Conservation (phyloP, 2,329 filamentous ascomycete genomes). For the Aspergillus sergii region DNA sequence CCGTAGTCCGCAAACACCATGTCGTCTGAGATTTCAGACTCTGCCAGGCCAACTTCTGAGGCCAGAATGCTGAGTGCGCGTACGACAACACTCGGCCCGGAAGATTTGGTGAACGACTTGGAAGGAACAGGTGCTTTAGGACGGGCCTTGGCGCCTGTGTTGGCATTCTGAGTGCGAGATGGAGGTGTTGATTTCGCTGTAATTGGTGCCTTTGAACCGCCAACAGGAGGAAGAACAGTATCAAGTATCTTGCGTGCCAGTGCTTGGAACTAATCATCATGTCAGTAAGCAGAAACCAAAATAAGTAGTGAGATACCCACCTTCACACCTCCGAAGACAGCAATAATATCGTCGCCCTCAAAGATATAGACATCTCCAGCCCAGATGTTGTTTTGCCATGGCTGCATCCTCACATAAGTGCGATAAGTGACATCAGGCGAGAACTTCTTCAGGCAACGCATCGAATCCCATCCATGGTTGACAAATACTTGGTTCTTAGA, state of each 20-base stretch:
- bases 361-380: slow-evolving; percentile 64
- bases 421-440: slow-evolving; percentile 57
- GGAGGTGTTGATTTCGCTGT: slow-evolving; percentile 26
- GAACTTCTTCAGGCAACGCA: slow-evolving; percentile 58
- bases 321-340: slow-evolving; percentile 53
- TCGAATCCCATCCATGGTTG: slow-evolving; percentile 63
- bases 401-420: slow-evolving; percentile 65
- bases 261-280: slow-evolving; percentile 40
- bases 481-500: slow-evolving; percentile 63
- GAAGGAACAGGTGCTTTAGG: slow-evolving; percentile 30
- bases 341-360: slow-evolving; percentile 61
- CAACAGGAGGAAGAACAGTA: slow-evolving; percentile 42
- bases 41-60: slow-evolving; percentile 57
- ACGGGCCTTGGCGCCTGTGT: slow-evolving; percentile 24
- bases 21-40: slow-evolving; percentile 61
- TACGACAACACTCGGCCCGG: slow-evolving; percentile 33
- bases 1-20: slow-evolving; percentile 64
- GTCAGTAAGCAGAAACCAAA: neutral
- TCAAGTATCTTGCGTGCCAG: slow-evolving; percentile 45
- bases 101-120: slow-evolving; percentile 24
- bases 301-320: slow-evolving; percentile 18
- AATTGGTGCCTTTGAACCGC: slow-evolving; percentile 23
- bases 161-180: slow-evolving; percentile 33
- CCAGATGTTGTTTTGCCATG: slow-evolving; percentile 53
- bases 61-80: slow-evolving; percentile 45